A percentile compares a stretch with the other conserved stretches of the same genome.
phyloP scores from a whole-genome alignment of 2,329 filamentous ascomycete genomes.

The Acrodontium crateriforme region DNA sequence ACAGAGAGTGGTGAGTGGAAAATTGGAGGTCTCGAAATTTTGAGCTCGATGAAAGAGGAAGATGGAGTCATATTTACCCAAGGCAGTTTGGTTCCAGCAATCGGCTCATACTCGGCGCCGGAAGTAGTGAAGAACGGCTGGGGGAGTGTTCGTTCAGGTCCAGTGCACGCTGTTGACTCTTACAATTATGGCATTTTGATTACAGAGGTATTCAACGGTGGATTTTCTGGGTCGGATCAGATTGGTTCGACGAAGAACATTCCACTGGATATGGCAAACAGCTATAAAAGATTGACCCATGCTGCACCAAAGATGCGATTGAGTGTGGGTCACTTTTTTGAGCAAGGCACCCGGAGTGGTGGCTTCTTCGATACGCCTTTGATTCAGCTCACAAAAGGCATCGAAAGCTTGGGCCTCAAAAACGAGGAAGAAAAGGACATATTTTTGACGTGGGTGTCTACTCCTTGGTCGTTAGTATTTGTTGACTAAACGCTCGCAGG shows the following conservation, averaged over 20 bases:
- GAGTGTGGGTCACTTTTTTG: slow-evolving; percentile 72
- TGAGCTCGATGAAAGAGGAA: slow-evolving; percentile 93
- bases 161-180: slow-evolving; percentile 68
- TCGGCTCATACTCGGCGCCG: slow-evolving; percentile 70
- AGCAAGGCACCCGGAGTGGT: slow-evolving; percentile 68
- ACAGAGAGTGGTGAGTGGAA: slow-evolving; percentile 98
- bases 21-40: slow-evolving; percentile 78
- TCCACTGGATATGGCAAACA: slow-evolving; percentile 75
- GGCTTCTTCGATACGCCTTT: slow-evolving; percentile 88
- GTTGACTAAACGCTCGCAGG: slow-evolving; percentile 20
- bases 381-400: slow-evolving; percentile 82
- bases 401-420: slow-evolving; percentile 87
- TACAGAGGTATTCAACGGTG: slow-evolving; percentile 83
- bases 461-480: not conserved
- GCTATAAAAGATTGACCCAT: slow-evolving; percentile 80
- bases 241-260: slow-evolving; percentile 75
- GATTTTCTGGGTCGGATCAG: slow-evolving; percentile 63
- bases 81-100: slow-evolving; percentile 75
- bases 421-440: slow-evolving; percentile 68
- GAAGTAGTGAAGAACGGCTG: slow-evolving; percentile 80
- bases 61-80: slow-evolving; percentile 87
- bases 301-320: slow-evolving; percentile 79
- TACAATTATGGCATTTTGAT: slow-evolving; percentile 76
- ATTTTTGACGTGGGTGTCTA: slow-evolving; percentile 52
- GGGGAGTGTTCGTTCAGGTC: slow-evolving; percentile 76